Conservation (phyloP, 208 protist genomes). For the Wallacemonas sp. region DNA sequence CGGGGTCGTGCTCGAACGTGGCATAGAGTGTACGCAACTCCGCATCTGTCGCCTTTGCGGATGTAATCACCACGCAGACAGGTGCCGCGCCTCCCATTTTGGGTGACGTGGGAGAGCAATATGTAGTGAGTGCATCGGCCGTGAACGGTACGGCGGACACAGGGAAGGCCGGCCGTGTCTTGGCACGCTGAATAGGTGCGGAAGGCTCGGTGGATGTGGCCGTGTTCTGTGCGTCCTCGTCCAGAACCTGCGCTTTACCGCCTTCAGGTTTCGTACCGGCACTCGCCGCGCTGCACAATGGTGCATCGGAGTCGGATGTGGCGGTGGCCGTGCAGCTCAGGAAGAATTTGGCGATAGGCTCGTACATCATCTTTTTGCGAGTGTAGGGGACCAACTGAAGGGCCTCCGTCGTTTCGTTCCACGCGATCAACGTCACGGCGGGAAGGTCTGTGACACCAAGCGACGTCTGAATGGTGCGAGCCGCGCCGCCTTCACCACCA, state of each 20-base stretch:
- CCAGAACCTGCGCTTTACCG: neutral
- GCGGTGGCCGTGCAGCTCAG: constrained; percentile 23
- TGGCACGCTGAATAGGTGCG: neutral
- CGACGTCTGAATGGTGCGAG: constrained; percentile 22
- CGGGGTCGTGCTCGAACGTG: neutral
- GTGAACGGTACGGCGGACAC: constrained; percentile 25
- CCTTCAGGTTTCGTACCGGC: neutral
- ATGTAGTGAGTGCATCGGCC: constrained; percentile 26
- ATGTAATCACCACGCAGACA: neutral
- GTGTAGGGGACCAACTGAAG: constrained; percentile 47
- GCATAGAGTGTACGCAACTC: neutral
- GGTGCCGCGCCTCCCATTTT: constrained; percentile 15
- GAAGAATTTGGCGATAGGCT: constrained; percentile 72
- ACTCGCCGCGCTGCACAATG: neutral
- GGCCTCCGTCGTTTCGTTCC: constrained; percentile 9
- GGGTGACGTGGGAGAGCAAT: constrained; percentile 42
- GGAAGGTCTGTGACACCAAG: constrained; percentile 59
- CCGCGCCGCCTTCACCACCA: constrained; percentile 21
- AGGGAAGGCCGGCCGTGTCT: constrained; percentile 21
- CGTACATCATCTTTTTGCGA: constrained; percentile 56
- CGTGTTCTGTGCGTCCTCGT: neutral
- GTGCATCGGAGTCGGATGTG: neutral
- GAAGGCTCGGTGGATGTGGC: no score
- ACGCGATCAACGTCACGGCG: constrained; percentile 45
- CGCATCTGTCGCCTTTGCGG: neutral